Base-by-base conservation (phyloP, 2,329 filamentous ascomycete species). In the Colletotrichum sp. region DNA sequence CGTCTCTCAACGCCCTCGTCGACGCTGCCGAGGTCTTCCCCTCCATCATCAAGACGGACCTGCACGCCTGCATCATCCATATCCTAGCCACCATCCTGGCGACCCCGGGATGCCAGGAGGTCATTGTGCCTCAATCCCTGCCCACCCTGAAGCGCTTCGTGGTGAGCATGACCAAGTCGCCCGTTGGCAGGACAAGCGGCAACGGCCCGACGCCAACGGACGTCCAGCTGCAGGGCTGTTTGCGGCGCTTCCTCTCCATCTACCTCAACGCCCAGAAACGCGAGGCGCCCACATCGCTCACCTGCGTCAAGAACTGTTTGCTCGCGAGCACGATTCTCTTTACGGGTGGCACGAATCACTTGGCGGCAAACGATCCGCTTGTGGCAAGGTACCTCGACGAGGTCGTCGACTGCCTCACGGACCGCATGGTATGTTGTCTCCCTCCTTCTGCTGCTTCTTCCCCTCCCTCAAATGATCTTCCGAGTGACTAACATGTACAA, bases 1-100 rank as follows among this genome's bases (percentile, higher is more conserved):
- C 94, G 3, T 93, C 95, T 1, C 89, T 99, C 3, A 94, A 96
- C 76, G 95, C 97, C 2, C 91, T 99, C 3, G 97, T 99, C 5
- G 95, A 99, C 81, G 96, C 97, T 2, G 96, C 97, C 8, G 95
- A 98, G 77, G 96, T 99, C 18, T 99, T 99, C 85, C 98, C 98
- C 0, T 93, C 95, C 3, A 96, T 99, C 80, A 99, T 99, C 87
- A 97, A 97, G 82, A 96, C 96, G 12, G 97, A 99, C 83, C 90
- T 99, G 8, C 96, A 99, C 82, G 96, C 97, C 52, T 99, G 96
- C 81, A 98, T 99, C 79, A 91, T 99, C 66, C 96, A 99, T 86
- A 98, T 99, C 71, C 98, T 99, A 82, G 94, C 95, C 70, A 98
- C 96, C 1, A 97, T 98, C 73, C 90, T 99, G 15, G 94, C 95